Evolutionary conservation across 768 basidiomycete species (phyloP), one percentile per base, ranked within the genome.

Genomic region (Scleroderma bovista): DNA sequence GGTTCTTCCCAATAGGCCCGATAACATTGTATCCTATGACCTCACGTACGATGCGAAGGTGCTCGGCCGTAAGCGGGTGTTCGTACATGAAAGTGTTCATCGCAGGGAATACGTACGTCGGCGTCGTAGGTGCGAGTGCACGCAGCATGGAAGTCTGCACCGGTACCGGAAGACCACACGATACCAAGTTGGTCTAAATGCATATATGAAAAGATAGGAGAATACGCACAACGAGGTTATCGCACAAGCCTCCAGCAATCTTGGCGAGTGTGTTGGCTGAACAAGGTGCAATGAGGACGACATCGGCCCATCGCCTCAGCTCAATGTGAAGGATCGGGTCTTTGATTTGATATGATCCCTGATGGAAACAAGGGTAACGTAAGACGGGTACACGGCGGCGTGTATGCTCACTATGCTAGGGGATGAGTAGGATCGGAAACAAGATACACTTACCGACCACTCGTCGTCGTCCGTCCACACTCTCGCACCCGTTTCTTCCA

Each of bases 31-130:
- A 99, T 12, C 78, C 75, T 10, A 97, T 76, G 36, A 88, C 76
- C 1, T 93, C 87, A 23, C 73, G 75, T 6, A 95, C 76, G 34
- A 87, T 61, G 20, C 81, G 77, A 37, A 98, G 68, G 61, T 99
- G 96, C 54, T 87, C 80, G 1, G 80, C 78, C 1, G 94, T 97
- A 39, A 98, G 75, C 17, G 93, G 93, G 63, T 98, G 94, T 51
- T 88, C 82, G 62, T 90, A 98, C 95, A 99, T 99, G 56, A 91
- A 74, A 3, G 96, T 98, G 66, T 99, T 99, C 95, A 98, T 99
- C 0, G 95, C 96, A 2, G 95, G 95, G 62, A 94, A 98, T 33
- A 97, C 68, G 60, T 86, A 92, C 7, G 91, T 93, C 7, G 88
- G 88, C 0, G 91, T 96, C 6, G 79, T 75, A 0, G 93, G 89